phyloP scores from a whole-genome alignment of 768 basidiomycete species.

The Panaeolus cyanescens region DNA sequence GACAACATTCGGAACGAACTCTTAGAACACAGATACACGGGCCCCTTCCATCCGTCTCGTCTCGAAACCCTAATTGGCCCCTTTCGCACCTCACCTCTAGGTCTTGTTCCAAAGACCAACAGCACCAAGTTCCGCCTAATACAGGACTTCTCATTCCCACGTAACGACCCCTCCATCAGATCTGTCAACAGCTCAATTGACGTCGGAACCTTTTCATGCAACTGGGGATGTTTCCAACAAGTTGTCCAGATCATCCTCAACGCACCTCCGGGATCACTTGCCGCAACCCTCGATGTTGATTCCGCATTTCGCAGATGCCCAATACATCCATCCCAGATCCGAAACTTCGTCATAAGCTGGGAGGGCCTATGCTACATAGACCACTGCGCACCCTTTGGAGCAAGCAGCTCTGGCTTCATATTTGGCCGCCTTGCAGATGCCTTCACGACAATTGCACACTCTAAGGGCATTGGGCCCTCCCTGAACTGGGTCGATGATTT shows the following conservation, averaged over 20 bases:
- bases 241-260: slow-evolving; percentile 10
- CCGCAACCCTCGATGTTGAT: slow-evolving; percentile 38
- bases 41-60: slow-evolving; percentile 22
- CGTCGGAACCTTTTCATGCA: slow-evolving; percentile 26
- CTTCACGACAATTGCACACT: slow-evolving; percentile 20
- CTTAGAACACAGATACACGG: slow-evolving; percentile 30
- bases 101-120: slow-evolving; percentile 35
- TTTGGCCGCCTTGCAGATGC: slow-evolving; percentile 34
- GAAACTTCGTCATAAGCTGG: slow-evolving; percentile 22
- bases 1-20: slow-evolving; percentile 33
- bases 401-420: slow-evolving; percentile 23
- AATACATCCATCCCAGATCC: slow-evolving; percentile 27
- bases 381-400: slow-evolving; percentile 26
- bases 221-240: slow-evolving; percentile 20
- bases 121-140: slow-evolving; percentile 26
- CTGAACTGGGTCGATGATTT: slow-evolving; percentile 41
- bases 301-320: slow-evolving; percentile 35
- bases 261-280: slow-evolving; percentile 34
- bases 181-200: slow-evolving; percentile 34
- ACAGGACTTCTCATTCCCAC: slow-evolving; percentile 32
- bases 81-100: slow-evolving; percentile 41
- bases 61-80: slow-evolving; percentile 38
- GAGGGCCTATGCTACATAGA: slow-evolving; percentile 26
- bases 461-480: slow-evolving; percentile 17
- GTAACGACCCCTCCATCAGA: slow-evolving; percentile 13